phyloP scores from a whole-genome alignment of 2,329 filamentous ascomycete species.

The Fusarium nematophilum region DNA sequence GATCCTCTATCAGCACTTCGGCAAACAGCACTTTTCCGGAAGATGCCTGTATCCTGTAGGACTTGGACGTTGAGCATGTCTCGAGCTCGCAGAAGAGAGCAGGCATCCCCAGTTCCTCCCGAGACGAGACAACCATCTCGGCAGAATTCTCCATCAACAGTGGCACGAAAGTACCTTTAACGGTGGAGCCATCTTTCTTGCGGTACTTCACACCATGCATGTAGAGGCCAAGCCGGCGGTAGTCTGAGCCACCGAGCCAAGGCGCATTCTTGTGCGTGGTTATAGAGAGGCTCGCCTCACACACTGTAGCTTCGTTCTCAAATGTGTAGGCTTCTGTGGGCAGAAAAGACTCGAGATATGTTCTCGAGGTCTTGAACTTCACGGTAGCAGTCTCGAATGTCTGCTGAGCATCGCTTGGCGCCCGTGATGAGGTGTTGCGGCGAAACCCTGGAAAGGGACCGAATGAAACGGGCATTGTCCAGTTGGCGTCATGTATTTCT shows the following conservation, averaged over 20 bases:
- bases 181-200: constrained; percentile 58
- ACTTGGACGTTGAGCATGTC: constrained; percentile 36
- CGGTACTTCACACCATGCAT: constrained; percentile 71
- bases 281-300: constrained; percentile 56
- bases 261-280: constrained; percentile 63
- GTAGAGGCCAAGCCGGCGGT: constrained; percentile 68
- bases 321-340: constrained; percentile 60
- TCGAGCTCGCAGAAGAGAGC: constrained; percentile 66
- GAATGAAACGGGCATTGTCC: constrained; percentile 41
- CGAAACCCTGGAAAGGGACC: constrained; percentile 37
- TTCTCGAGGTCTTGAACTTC: constrained; percentile 62
- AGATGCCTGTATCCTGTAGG: constrained; percentile 18
- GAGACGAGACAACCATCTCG: constrained; percentile 65
- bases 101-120: constrained; percentile 71
- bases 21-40: constrained; percentile 26
- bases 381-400: constrained; percentile 59
- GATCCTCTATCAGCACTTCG: constrained; percentile 13
- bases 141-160: constrained; percentile 62
- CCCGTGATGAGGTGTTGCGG: constrained; percentile 15
- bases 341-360: constrained; percentile 55
- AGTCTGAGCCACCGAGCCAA: constrained; percentile 71
- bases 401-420: not conserved
- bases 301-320: constrained; percentile 60
- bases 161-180: constrained; percentile 65
- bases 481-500: constrained; percentile 21